Base-by-base conservation (phyloP, 805 yeast genomes). In the Wickerhamomyces alni region DNA sequence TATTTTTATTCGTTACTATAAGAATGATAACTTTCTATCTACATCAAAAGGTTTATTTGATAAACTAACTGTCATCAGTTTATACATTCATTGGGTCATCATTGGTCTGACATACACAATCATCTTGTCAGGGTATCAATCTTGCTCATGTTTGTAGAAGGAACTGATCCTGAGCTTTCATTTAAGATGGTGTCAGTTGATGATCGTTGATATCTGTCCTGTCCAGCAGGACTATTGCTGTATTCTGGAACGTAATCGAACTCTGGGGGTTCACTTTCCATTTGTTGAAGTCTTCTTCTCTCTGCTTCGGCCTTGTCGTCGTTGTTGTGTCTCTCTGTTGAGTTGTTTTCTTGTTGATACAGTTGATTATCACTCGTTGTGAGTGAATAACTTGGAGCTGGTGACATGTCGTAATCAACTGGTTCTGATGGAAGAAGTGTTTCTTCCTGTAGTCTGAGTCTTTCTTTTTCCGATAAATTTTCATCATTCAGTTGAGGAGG, bases 381-480 rank as follows among this genome's bases (percentile, higher is more conserved):
- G 13, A 19, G 12, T 9, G 34, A 25, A 36, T 52, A 52, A 24
- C 49, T 45, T 35, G 59, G 57, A 2, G 48, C 52, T 9, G 55
- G 54, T 6, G 42, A 22, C 2, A 35, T 21, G 17, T 35, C 31
- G 18, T 26, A 39, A 17, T 22, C 5, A 15, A 50, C 40, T 1
- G 79, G 78, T 30, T 66, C 82, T 2, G 87, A 79, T 0, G 91
- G 89, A 17, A 81, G 51, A 31, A 82, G 61, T 5, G 82, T 72
- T 34, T 72, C 70, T 54, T 82, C 89, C 35, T 69, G 69, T 4
- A 67, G 58, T 41, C 69, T 62, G 48, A 80, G 57, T 13, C 69
- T 51, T 44, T 80, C 82, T 54, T 83, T 82, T 43, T 28, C 31
- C 17, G 31, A 12, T 6, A 28, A n/a, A n/a, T 13, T 13, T 6